Evolutionary conservation across 2,329 filamentous ascomycete species (phyloP).

Genomic region (Apiospora malaysiana): DNA sequence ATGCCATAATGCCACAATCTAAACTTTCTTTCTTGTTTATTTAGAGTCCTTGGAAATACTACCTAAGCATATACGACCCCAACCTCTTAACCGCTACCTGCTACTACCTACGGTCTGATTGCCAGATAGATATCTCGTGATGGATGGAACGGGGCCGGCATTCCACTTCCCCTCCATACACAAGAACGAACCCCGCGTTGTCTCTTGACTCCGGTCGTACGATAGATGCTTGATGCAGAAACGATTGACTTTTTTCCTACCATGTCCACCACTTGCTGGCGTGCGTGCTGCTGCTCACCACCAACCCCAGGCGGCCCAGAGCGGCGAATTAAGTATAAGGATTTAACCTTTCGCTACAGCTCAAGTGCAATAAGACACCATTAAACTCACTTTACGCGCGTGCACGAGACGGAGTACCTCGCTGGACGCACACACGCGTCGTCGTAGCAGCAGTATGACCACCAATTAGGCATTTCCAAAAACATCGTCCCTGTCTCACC

Average conservation of each 20-base stretch:
- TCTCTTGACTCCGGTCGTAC: not conserved
- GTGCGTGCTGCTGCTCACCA: not conserved
- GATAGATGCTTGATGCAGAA: not conserved
- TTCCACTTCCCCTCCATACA: not conserved
- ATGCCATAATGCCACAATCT: not conserved
- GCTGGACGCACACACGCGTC: too few relatives aligned
- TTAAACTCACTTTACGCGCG: not conserved
- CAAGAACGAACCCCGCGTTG: not conserved
- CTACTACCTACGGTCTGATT: slow-evolving; percentile 4
- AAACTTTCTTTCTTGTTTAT: not conserved
- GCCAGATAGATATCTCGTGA: slow-evolving; percentile 13
- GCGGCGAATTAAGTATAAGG: not conserved
- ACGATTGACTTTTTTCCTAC: not conserved
- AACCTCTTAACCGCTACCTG: not conserved
- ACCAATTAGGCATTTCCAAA: not conserved
- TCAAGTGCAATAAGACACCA: not conserved
- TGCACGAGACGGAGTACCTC: not conserved
- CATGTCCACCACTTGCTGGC: too few relatives aligned
- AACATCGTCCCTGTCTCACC: not conserved
- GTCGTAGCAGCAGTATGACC: too few relatives aligned
- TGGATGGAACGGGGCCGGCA: not conserved
- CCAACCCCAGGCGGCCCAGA: not conserved
- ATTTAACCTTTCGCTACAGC: not conserved
- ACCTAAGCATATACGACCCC: not conserved
- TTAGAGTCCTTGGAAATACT: not conserved